A percentile compares a stretch with the other conserved stretches of the same genome.
These are phyloP conservation scores for Clavariopsis aquatica DNA, from an alignment of 495 filamentous ascomycete species.

Conservation along the genomic window DNA sequence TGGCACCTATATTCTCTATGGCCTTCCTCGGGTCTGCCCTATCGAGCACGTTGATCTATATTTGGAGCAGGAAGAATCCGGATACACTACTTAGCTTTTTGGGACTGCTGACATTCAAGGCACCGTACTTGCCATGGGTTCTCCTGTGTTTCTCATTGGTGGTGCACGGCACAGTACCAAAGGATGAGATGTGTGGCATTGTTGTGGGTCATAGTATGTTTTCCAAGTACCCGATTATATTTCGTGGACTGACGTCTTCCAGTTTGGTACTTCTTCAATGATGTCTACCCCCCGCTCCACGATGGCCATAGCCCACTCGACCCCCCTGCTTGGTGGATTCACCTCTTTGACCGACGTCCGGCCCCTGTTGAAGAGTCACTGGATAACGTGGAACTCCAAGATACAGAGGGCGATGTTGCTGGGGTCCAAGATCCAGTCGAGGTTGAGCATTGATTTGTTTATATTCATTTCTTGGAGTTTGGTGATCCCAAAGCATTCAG, in stretches of 20 bases:
- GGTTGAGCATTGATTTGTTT: slow-evolving; percentile 6
- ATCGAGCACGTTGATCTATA: slow-evolving; percentile 91
- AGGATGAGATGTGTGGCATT: slow-evolving; percentile 93
- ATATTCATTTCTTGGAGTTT: slow-evolving; percentile 20
- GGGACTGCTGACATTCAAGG: slow-evolving; percentile 85
- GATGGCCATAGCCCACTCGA: slow-evolving; percentile 83
- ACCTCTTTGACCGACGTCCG: slow-evolving; percentile 66
- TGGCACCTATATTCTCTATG: slow-evolving; percentile 83
- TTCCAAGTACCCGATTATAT: background rate
- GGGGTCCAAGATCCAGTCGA: slow-evolving; percentile 10
- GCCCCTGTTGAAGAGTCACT: slow-evolving; percentile 28
- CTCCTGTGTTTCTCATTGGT: slow-evolving; percentile 86
- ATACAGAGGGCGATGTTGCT: background rate
- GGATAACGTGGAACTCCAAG: slow-evolving; percentile 10
- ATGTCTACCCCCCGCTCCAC: slow-evolving; percentile 91
- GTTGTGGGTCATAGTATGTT: slow-evolving; percentile 76
- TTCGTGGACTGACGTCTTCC: slow-evolving; percentile 16
- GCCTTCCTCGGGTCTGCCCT: slow-evolving; percentile 90
- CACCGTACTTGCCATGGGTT: slow-evolving; percentile 95
- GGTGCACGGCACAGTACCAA: slow-evolving; percentile 81
- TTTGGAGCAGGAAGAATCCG: slow-evolving; percentile 94
- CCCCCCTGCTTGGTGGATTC: slow-evolving; percentile 87
- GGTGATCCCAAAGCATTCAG: slow-evolving; percentile 24
- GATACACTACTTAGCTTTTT: slow-evolving; percentile 88
- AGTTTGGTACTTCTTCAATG: slow-evolving; percentile 97